These are phyloP conservation scores for Aspergillus awamori DNA, from an alignment of 2,329 filamentous ascomycete species.

Conservation along the genomic window DNA sequence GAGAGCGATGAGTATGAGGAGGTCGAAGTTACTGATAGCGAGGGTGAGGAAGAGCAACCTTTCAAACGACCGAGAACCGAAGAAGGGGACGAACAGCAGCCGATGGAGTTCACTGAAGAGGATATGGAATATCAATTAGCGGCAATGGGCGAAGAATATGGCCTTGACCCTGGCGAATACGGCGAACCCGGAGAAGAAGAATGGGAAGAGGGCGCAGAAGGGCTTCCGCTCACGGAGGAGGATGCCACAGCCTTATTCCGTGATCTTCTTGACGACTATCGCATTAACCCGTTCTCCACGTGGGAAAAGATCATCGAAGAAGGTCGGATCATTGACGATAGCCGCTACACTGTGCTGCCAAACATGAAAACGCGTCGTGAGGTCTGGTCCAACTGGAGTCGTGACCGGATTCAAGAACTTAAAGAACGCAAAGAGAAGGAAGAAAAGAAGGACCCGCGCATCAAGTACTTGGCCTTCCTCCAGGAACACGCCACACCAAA, in stretches of 20 bases:
- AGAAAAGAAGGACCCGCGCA: conserved; percentile 78
- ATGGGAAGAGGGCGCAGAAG: conserved; percentile 73
- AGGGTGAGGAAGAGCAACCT: conserved; percentile 56
- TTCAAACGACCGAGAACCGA: conserved; percentile 57
- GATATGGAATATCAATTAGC: conserved; percentile 92
- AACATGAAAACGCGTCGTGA: conserved; percentile 82
- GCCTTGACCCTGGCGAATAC: conserved; percentile 75
- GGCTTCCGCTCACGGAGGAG: conserved; percentile 69
- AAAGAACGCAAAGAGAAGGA: conserved; percentile 73
- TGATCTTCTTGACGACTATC: conserved; percentile 80
- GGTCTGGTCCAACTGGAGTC: conserved; percentile 81
- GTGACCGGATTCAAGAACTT: conserved; percentile 71
- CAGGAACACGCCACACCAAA: conserved; percentile 83
- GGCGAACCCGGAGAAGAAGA: conserved; percentile 60
- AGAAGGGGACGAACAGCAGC: conserved; percentile 49
- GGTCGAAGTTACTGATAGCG: conserved; percentile 69
- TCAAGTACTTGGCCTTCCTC: conserved; percentile 80
- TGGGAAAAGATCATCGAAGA: conserved; percentile 91
- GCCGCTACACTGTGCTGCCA: conserved; percentile 78
- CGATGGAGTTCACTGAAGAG: conserved; percentile 85
- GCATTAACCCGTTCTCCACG: conserved; percentile 81
- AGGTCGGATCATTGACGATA: conserved; percentile 78
- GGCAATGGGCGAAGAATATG: conserved; percentile 85
- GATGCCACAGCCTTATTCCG: conserved; percentile 80
- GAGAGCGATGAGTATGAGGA: conserved; percentile 77